Evolutionary conservation across 257 asterid species (phyloP).

Genomic region (Penstemon barbatus): DNA sequence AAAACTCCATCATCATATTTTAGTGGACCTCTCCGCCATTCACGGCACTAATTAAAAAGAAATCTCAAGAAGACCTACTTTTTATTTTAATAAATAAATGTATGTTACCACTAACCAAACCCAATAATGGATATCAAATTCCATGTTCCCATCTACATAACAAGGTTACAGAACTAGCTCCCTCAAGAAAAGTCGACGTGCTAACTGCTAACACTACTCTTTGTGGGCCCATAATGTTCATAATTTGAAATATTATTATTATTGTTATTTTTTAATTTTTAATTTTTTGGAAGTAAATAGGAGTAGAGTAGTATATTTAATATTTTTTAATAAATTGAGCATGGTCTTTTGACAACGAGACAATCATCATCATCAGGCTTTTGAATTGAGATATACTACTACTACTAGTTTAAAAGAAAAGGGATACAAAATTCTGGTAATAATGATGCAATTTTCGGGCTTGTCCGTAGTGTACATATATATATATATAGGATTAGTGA

Average conservation of each 20-base stretch:
- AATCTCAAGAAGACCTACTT: constrained; percentile 10
- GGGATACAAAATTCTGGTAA: too few species aligned
- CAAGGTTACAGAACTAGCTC: not conserved
- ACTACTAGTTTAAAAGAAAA: too few species aligned
- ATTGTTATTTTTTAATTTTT: not conserved
- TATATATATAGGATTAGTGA: too few species aligned
- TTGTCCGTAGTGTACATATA: too few species aligned
- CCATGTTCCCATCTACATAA: constrained; percentile 27
- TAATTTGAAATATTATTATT: not conserved
- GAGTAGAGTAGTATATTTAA: too few species aligned
- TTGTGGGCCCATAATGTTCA: constrained; percentile 5
- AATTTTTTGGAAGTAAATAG: too few species aligned
- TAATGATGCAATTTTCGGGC: too few species aligned
- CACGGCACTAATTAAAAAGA: constrained; percentile 46
- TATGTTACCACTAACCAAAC: constrained; percentile 13
- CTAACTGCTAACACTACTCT: not conserved
- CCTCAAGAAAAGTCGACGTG: constrained; percentile 12
- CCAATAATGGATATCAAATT: constrained; percentile 38
- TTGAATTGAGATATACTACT: too few species aligned
- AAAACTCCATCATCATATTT: not conserved
- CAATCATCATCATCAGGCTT: too few species aligned
- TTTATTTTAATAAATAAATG: not conserved
- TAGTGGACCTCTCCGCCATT: constrained; percentile 44
- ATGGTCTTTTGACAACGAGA: too few species aligned
- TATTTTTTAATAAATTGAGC: too few species aligned